Base-by-base conservation (phyloP, 148 eudicot species). In the Rhododendron kiyosumense region DNA sequence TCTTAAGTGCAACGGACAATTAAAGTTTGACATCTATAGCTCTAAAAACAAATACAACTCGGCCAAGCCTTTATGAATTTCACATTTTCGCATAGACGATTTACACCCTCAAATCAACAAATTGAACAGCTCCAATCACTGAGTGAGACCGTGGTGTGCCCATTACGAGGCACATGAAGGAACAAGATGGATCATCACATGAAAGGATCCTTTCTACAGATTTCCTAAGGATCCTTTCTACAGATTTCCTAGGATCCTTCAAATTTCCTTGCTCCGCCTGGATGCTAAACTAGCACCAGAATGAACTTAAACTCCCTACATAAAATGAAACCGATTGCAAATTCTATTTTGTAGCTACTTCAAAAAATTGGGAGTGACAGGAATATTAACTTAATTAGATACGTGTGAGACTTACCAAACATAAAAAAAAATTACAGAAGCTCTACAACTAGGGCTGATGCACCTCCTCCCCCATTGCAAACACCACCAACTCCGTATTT, bases 381-480 rank as follows among this genome's bases (percentile, higher is more conserved):
- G 24, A 69, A 69, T 67, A 28, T 46, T 46, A 30, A 48, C 9
- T 28, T 3, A 46, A 28, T 69, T 2, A 14, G 26, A 22, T 20
- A 75, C 17, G 57, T 3, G 14, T 17, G 10, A 49, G 84, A 84
- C 89, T 90, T 87, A 90, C 92, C 92, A 49, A 79, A 79, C 67
- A 83, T 65, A 71, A 28, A 81, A 79, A 14, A 14, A 81, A 75
- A 88, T 92, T 89, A 97, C 86, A 93, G 38, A 84, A 95, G 94
- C 88, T 95, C 98, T 79, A 97, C 88, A 45, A 94, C 98, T 57
- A 97, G 91, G 71, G 99, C 96, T 24, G 98, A 97, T 86, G 99
- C 99, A 82, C 99, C 99, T 36, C 99, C 99, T 86, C 99, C 99
- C 18, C 99, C 99, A 43, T 97, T 97, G 92, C 99, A 97, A 80